Conservation (phyloP, 306 rosid genomes). For the Quercus suber region DNA sequence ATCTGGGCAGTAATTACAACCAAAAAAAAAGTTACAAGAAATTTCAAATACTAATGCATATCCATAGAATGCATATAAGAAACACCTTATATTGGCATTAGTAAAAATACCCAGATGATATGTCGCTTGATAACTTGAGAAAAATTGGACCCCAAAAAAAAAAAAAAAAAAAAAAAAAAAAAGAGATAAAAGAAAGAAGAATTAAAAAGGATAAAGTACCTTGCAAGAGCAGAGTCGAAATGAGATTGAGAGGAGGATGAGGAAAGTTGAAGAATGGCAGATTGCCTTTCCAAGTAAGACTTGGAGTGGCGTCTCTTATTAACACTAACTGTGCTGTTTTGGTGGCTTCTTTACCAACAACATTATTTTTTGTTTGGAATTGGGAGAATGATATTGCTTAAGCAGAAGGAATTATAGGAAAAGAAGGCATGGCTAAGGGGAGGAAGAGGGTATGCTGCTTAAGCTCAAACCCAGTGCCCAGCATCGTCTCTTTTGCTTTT, state of each 20-base stretch:
- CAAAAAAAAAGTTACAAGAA: neutral
- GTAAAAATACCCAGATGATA: neutral
- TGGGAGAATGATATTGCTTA: too few species aligned
- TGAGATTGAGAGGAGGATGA: constrained; percentile 43
- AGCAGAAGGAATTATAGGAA: too few species aligned
- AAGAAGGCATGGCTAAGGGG: neutral
- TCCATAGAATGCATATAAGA: neutral
- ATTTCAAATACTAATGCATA: neutral
- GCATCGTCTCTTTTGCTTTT: constrained; percentile 32
- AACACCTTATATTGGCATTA: neutral
- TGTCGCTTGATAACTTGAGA: neutral
- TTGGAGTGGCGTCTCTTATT: constrained; percentile 33
- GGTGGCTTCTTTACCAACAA: too few species aligned
- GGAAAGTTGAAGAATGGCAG: constrained; percentile 48
- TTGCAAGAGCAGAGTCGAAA: constrained; percentile 50
- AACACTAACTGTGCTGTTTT: constrained; percentile 4
- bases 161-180: too few species aligned
- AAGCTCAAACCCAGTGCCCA: constrained; percentile 17
- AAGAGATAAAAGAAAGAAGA: neutral
- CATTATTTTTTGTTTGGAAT: too few species aligned
- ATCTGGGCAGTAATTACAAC: neutral
- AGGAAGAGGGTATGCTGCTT: constrained; percentile 11
- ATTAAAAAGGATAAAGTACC: constrained; percentile 30
- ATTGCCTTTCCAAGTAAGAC: constrained; percentile 35
- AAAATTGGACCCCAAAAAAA: too few species aligned